Conservation (phyloP, 2,329 filamentous ascomycete genomes). For the Beauveria brongniartii region DNA sequence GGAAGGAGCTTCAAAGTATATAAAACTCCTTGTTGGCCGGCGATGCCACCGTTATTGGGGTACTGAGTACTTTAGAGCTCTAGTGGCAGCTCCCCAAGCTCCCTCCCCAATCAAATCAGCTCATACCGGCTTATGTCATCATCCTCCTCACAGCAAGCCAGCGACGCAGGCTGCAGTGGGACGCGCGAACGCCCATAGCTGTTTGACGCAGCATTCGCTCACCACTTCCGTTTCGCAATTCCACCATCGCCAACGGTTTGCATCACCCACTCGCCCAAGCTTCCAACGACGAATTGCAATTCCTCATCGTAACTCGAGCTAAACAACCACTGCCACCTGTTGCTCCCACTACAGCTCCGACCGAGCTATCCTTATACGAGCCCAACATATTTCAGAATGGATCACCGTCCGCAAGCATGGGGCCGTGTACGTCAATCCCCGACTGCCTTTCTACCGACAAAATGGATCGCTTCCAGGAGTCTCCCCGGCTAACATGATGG, state of each 20-base stretch:
- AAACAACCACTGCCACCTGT: neutral
- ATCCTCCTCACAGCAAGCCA: constrained; percentile 13
- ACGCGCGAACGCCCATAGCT: constrained; percentile 23
- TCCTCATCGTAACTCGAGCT: neutral
- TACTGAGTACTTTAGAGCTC: neutral
- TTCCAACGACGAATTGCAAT: neutral
- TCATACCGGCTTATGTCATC: constrained; percentile 7
- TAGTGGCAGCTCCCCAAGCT: neutral
- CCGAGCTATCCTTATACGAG: neutral
- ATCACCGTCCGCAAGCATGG: constrained; percentile 66
- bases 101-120: constrained; percentile 22
- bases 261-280: neutral
- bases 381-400: constrained; percentile 38
- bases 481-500: constrained; percentile 13
- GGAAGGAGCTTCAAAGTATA: neutral
- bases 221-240: neutral
- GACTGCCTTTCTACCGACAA: too few relatives aligned
- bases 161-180: constrained; percentile 27
- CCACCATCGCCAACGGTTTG: neutral
- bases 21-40: neutral
- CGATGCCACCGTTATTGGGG: fast-evolving
- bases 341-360: neutral
- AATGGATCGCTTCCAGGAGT: too few relatives aligned
- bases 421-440: constrained; percentile 50
- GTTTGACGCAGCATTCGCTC: constrained; percentile 13